Percentiles rank a stretch among this genome's conserved stretches.
phyloP scores from a whole-genome alignment of 2,329 filamentous ascomycete genomes.

The Sclerotinia glacialis region DNA sequence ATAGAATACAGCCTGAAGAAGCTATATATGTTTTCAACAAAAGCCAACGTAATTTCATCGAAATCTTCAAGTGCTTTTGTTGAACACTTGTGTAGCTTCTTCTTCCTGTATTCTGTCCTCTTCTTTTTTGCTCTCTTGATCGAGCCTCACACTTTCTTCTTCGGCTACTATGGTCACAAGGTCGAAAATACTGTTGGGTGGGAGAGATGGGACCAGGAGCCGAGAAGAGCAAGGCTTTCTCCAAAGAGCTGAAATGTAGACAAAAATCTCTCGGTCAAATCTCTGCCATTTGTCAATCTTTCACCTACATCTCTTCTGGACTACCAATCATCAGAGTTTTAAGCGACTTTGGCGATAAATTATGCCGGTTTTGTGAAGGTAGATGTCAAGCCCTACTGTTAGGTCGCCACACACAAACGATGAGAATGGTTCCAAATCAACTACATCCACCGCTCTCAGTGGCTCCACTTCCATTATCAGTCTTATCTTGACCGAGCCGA shows the following conservation, averaged over 20 bases:
- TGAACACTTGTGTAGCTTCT: neutral
- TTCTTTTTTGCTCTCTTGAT: neutral
- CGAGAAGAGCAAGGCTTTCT: neutral
- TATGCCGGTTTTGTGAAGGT: neutral
- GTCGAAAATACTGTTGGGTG: neutral
- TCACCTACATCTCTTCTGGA: neutral
- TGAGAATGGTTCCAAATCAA: neutral
- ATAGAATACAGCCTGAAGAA: neutral
- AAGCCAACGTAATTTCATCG: neutral
- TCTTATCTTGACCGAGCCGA: too few species aligned
- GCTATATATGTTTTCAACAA: neutral
- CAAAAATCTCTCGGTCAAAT: too few species aligned
- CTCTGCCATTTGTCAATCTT: too few species aligned
- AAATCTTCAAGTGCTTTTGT: neutral
- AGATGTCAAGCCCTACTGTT: neutral
- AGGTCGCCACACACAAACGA: neutral
- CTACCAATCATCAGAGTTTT: too few species aligned
- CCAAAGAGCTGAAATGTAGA: too few species aligned
- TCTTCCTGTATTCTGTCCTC: accelerated
- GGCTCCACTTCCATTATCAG: neutral
- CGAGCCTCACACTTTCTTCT: neutral
- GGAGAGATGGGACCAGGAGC: too few species aligned
- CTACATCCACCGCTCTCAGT: neutral
- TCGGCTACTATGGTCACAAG: too few species aligned
- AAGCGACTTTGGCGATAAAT: neutral